Percentiles rank a stretch among this genome's conserved stretches.
phyloP scores from a whole-genome alignment of 192 early-diverging fungal genomes.

The Allomyces arbusculus region DNA sequence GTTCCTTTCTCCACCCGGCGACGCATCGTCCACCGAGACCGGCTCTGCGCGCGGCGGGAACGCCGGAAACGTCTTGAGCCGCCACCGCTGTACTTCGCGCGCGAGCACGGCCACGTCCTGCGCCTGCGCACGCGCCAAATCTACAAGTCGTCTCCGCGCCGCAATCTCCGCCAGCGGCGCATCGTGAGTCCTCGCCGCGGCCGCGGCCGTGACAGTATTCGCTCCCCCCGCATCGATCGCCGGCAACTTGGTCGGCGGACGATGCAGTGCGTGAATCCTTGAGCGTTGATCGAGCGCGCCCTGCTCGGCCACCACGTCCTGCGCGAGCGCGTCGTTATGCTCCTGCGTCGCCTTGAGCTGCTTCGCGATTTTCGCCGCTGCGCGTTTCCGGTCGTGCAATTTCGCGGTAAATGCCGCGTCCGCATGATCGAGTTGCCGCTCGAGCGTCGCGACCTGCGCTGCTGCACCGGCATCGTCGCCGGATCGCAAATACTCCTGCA shows the following conservation, averaged over 20 bases:
- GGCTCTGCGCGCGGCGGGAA: slow-evolving; percentile 15
- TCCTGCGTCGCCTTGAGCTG: slow-evolving; percentile 18
- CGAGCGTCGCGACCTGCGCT: slow-evolving; percentile 25
- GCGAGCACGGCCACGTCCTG: slow-evolving; percentile 37
- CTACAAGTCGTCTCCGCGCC: slow-evolving; percentile 21
- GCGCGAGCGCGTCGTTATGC: slow-evolving; percentile 14
- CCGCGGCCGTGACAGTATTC: no score
- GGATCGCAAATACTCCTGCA: slow-evolving; percentile 36
- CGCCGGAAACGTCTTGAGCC: slow-evolving; percentile 36
- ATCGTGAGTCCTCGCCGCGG: background rate
- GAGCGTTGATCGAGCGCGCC: background rate
- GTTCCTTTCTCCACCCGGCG: no score
- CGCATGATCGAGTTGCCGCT: slow-evolving; percentile 12
- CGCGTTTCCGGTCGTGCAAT: slow-evolving; percentile 15
- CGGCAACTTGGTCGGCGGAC: background rate
- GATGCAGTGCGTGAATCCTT: no score
- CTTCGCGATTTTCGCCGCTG: slow-evolving; percentile 9
- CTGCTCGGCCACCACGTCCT: background rate
- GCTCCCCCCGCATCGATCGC: no score
- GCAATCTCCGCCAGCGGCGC: slow-evolving; percentile 19
- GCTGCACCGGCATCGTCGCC: slow-evolving; percentile 32
- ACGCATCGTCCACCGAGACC: no score
- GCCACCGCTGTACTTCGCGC: slow-evolving; percentile 30
- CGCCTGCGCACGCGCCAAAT: slow-evolving; percentile 36
- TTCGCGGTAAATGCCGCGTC: slow-evolving; percentile 23